Conservation (phyloP, 2,329 filamentous ascomycete genomes). For the Aspergillus pseudoterreus region DNA sequence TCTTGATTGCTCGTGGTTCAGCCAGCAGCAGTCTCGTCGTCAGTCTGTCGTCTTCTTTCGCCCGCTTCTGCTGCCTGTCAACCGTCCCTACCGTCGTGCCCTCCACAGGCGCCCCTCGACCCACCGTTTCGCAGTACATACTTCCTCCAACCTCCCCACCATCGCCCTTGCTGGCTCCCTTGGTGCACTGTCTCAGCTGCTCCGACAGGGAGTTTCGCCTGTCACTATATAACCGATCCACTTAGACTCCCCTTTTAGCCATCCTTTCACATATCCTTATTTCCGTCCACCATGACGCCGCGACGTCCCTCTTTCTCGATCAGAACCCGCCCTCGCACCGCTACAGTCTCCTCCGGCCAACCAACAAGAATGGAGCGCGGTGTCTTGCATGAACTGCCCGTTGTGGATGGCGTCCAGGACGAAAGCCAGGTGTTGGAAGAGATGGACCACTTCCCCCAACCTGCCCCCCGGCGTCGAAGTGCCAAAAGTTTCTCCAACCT, state of each 20-base stretch:
- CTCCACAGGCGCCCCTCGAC: too few relatives aligned
- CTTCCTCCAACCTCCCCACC: neutral
- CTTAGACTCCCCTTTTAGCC: constrained; percentile 6
- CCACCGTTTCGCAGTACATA: neutral
- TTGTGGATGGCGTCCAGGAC: constrained; percentile 20
- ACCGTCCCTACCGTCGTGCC: too few relatives aligned
- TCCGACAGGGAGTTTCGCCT: constrained; percentile 4
- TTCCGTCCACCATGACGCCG: constrained; percentile 25
- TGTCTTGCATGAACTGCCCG: constrained; percentile 21
- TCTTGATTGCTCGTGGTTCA: neutral
- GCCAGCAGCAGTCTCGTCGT: too few relatives aligned
- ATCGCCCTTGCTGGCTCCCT: constrained; percentile 13
- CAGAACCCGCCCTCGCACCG: constrained; percentile 35
- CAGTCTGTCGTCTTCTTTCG: too few relatives aligned
- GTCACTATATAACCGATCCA: constrained; percentile 9
- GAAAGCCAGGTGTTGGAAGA: constrained; percentile 29
- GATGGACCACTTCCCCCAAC: constrained; percentile 28
- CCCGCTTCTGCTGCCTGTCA: too few relatives aligned
- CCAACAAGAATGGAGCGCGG: constrained; percentile 19
- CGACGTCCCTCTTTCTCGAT: constrained; percentile 39
- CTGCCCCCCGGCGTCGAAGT: constrained; percentile 28
- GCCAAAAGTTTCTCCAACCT: constrained; percentile 42
- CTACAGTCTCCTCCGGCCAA: constrained; percentile 22
- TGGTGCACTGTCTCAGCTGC: constrained; percentile 4
- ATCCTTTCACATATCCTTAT: constrained; percentile 9